Base-by-base conservation (phyloP, 129 eudicot species). In the Oenanthe sinensis region DNA sequence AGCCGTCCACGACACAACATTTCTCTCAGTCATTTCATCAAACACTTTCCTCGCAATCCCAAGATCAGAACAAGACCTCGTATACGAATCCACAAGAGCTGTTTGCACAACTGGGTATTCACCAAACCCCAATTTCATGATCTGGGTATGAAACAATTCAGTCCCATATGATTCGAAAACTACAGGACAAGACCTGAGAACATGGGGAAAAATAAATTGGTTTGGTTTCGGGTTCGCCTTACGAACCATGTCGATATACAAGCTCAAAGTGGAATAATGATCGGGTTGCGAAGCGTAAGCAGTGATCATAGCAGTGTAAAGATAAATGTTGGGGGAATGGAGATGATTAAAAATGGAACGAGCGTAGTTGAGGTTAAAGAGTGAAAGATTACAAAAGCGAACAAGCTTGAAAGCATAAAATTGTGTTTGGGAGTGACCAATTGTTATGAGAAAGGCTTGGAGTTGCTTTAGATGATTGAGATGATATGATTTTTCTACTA, bases 11-110 rank as follows among this genome's bases (percentile, higher is more conserved):
- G 97, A 75, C 68, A 93, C 94, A 30, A 89, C 92, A 82, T 85
- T 90, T 62, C 92, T 90, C 50, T 89, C 97, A 83, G 92, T 75
- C 87, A 93, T 93, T 89, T 90, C 94, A 82, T 93, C 98, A 14
- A 93, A 93, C 97, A 93, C 76, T 77, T 71, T 69, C 45, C 97
- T 55, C 11, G 98, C 97, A 82, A 79, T 62, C 45, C 73, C 80
- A 17, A 87, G 30, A 83, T 87, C 94, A 26, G 79, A 81, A 40
- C 79, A 80, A 78, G 58, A 85, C 87, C 92, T 90, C 45, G 88
- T 65, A 74, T 93, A 90, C 0, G 90, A 86, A 15, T 87, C 90
- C 81, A 93, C 77, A 14, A 93, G 75, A 71, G 87, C 94, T 69
- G 97, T 90, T 82, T 93, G 88, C 69, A 93, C 98, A 82, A 90